Evolutionary conservation across 2,329 filamentous ascomycete species (phyloP).

Genomic region (Cadophora sp.): DNA sequence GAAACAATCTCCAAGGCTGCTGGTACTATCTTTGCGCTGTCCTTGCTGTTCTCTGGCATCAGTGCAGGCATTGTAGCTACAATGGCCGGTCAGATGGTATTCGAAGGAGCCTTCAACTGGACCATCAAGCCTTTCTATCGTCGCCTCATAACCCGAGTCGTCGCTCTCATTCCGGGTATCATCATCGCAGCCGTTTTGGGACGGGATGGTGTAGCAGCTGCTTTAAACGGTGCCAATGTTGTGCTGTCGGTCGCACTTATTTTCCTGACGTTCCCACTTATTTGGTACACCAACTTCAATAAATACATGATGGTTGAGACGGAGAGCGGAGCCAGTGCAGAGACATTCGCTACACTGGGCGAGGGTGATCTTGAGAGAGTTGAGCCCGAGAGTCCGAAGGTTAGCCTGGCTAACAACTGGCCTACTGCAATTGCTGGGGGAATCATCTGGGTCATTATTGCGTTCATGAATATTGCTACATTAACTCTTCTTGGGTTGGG

Average conservation of each 20-base stretch:
- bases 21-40: conserved; percentile 80
- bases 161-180: conserved; percentile 81
- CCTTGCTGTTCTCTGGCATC: conserved; percentile 78
- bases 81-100: conserved; percentile 86
- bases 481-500: conserved; percentile 65
- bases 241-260: conserved; percentile 80
- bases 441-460: conserved; percentile 75
- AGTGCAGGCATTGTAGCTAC: conserved; percentile 87
- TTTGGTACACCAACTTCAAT: conserved; percentile 81
- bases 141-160: conserved; percentile 75
- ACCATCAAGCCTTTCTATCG: conserved; percentile 77
- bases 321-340: conserved; percentile 24
- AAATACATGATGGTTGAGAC: conserved; percentile 73
- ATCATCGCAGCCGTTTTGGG: conserved; percentile 81
- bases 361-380: conserved; percentile 37
- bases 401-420: conserved; percentile 72
- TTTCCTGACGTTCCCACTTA: conserved; percentile 78
- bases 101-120: conserved; percentile 81
- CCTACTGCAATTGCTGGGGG: conserved; percentile 61
- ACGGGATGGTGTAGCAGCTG: conserved; percentile 68
- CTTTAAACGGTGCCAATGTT: conserved; percentile 78
- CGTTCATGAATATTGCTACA: conserved; percentile 77
- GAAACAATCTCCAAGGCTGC: conserved; percentile 72
- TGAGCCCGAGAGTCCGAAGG: conserved; percentile 39
- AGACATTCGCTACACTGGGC: conserved; percentile 18